A percentile compares a stretch with the other conserved stretches of the same genome.
Evolutionary conservation across 2,329 filamentous ascomycete species (phyloP).

Genomic region (Alternaria brassicicola): DNA sequence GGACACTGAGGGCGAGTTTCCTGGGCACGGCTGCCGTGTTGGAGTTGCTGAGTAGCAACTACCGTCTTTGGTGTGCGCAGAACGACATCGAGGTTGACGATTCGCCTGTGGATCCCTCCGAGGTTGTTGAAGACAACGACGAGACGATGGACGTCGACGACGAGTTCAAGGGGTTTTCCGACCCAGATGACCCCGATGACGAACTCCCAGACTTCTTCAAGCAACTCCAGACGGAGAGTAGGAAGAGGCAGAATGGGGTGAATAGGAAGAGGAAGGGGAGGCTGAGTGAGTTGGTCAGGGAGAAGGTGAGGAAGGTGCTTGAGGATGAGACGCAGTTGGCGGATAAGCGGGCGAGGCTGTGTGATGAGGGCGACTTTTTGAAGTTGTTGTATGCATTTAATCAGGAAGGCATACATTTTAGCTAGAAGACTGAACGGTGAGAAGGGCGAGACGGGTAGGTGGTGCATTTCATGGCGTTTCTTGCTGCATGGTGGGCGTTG

Average conservation of each 20-base stretch:
- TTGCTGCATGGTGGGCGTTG: constrained; percentile 4
- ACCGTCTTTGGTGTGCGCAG: constrained; percentile 86
- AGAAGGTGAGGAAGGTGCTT: constrained; percentile 85
- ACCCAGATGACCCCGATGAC: constrained; percentile 66
- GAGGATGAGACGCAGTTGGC: constrained; percentile 79
- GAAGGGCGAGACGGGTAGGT: neutral
- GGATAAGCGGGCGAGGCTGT: constrained; percentile 82
- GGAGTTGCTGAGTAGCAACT: constrained; percentile 84
- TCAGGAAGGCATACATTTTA: constrained; percentile 91
- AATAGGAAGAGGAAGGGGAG: constrained; percentile 76
- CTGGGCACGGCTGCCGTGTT: constrained; percentile 81
- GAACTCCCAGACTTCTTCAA: constrained; percentile 87
- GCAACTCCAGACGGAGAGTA: constrained; percentile 58
- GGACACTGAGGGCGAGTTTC: constrained; percentile 82
- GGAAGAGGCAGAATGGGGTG: constrained; percentile 54
- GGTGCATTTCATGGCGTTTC: constrained; percentile 12
- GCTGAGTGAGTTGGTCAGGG: constrained; percentile 78
- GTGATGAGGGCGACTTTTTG: constrained; percentile 92
- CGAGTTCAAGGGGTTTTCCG: constrained; percentile 57
- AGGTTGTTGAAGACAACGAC: constrained; percentile 51
- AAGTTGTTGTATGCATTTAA: constrained; percentile 84
- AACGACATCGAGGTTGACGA: constrained; percentile 80
- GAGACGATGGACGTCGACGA: constrained; percentile 57
- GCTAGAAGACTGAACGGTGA: constrained; percentile 48
- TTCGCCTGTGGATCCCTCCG: constrained; percentile 46